Evolutionary conservation across 305 asterid species (phyloP).

Genomic region (Fraxinus dipetala): DNA sequence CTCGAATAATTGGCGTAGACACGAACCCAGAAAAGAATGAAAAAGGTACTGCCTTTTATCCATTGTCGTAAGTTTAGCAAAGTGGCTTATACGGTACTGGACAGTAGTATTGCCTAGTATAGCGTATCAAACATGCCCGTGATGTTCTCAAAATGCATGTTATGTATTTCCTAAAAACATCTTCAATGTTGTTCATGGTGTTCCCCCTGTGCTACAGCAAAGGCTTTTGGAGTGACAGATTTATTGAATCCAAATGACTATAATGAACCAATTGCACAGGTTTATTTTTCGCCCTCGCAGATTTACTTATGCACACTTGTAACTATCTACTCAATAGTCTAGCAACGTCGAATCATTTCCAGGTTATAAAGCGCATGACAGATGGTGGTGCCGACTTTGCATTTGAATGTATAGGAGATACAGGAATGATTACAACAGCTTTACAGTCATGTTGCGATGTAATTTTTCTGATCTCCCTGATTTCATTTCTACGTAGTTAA

Average conservation of each 20-base stretch:
- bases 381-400: conserved; percentile 94
- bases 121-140: not conserved
- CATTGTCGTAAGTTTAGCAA: not conserved
- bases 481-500: not conserved
- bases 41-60: conserved; percentile 42
- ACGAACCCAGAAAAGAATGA: conserved; percentile 60
- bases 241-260: conserved; percentile 73
- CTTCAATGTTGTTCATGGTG: not conserved
- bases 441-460: conserved; percentile 84
- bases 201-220: conserved; percentile 48
- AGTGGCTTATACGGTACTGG: not conserved
- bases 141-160: conserved; percentile 8
- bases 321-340: not conserved
- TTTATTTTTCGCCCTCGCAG: conserved; percentile 21
- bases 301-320: not conserved
- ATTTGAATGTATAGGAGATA: conserved; percentile 92
- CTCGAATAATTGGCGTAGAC: conserved; percentile 86
- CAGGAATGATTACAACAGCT: conserved; percentile 70
- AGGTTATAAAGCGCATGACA: conserved; percentile 70
- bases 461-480: conserved; percentile 24
- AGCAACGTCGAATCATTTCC: conserved; percentile 23
- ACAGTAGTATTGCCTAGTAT: not conserved
- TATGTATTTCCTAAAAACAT: conserved; percentile 1
- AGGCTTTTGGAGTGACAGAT: conserved; percentile 84
- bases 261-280: conserved; percentile 88